Evolutionary conservation across 2,329 filamentous ascomycete species (phyloP).

Genomic region (Graphiopsis chlorocephala): DNA sequence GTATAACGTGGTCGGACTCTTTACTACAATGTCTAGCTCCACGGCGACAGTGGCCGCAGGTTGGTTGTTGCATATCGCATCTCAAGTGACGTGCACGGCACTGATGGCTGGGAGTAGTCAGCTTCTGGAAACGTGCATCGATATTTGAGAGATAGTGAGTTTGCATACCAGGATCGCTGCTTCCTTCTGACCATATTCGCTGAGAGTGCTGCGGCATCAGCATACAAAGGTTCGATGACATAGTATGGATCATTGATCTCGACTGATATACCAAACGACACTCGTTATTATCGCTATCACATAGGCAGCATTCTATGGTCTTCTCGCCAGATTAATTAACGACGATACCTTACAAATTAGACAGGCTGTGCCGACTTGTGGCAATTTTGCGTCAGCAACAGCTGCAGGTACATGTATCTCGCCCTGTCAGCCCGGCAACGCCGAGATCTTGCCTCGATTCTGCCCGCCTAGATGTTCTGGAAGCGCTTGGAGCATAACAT

Average conservation of each 20-base stretch:
- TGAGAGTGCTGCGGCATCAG: neutral
- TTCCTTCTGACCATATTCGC: neutral
- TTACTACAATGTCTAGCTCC: neutral
- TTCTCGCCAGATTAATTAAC: neutral
- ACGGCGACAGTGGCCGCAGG: neutral
- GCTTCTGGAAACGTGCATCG: neutral
- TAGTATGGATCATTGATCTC: neutral
- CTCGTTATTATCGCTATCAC: neutral
- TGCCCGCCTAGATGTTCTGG: neutral
- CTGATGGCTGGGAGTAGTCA: neutral
- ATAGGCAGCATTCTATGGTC: neutral
- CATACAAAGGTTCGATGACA: neutral
- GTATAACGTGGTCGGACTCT: neutral
- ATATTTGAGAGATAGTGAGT: neutral
- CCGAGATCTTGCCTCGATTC: neutral
- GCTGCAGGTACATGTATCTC: neutral
- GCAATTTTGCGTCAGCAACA: neutral
- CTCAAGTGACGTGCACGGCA: constrained; percentile 1
- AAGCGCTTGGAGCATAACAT: neutral
- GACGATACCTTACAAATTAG: neutral
- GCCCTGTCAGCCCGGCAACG: neutral
- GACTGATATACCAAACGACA: neutral
- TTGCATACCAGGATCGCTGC: neutral
- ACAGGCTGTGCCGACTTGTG: neutral
- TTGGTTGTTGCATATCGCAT: neutral